These are phyloP conservation scores for Zanthoxylum bungeanum DNA, from an alignment of 345 rosid genomes.

Conservation along the genomic window DNA sequence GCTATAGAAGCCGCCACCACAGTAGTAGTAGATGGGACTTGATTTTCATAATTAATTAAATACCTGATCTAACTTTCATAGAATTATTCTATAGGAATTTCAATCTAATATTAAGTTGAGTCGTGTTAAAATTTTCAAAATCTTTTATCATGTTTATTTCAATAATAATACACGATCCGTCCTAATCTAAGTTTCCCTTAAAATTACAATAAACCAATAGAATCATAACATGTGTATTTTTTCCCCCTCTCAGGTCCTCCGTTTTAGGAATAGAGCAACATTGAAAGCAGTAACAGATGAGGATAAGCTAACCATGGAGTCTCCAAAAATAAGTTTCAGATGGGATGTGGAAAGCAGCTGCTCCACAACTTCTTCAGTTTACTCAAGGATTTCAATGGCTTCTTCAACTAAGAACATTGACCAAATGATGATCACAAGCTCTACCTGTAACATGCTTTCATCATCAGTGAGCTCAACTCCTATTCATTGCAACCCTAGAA, in stretches of 20 bases:
- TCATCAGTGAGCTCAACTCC: slow-evolving; percentile 46
- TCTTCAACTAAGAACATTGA: slow-evolving; percentile 39
- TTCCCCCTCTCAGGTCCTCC: slow-evolving; percentile 43
- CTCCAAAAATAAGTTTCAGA: slow-evolving; percentile 68
- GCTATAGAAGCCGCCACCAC: not conserved
- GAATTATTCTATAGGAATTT: too few relatives aligned
- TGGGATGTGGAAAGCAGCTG: slow-evolving; percentile 82
- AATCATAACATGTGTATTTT: too few relatives aligned
- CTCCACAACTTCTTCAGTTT: slow-evolving; percentile 45
- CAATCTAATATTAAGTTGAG: too few relatives aligned
- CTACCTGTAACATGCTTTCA: not conserved
- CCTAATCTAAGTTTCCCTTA: too few relatives aligned
- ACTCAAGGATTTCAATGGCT: slow-evolving; percentile 47
- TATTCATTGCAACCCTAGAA: slow-evolving; percentile 24
- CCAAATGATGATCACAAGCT: slow-evolving; percentile 12
- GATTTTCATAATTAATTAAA: not conserved
- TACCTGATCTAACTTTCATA: not conserved
- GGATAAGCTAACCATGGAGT: slow-evolving; percentile 48
- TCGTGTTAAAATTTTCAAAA: too few relatives aligned
- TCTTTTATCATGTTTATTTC: too few relatives aligned
- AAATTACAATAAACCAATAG: too few relatives aligned
- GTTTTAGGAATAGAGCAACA: slow-evolving; percentile 39
- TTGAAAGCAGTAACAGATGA: slow-evolving; percentile 49
- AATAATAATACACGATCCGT: too few relatives aligned
- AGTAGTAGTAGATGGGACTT: not conserved